A percentile compares a stretch with the other conserved stretches of the same genome.
Evolutionary conservation across 1,284 basidiomycete species (phyloP).

Genomic region (Bjerkandera adusta): DNA sequence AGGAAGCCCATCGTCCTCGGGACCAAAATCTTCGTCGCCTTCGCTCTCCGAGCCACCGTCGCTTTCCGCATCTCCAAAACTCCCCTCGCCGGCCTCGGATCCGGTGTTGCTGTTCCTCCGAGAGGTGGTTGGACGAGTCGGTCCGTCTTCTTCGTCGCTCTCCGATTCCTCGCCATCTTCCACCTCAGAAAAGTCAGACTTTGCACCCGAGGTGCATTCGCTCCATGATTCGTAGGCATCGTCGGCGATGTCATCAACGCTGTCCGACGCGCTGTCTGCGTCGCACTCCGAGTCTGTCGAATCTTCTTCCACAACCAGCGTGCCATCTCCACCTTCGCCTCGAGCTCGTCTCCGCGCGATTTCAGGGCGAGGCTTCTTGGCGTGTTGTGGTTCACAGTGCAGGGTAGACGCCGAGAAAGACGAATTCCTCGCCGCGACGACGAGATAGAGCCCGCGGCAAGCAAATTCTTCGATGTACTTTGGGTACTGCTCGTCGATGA

Average conservation of each 20-base stretch:
- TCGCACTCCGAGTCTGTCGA: not conserved
- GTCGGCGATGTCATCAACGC: not conserved
- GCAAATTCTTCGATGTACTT: not conserved
- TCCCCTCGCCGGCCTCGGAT: too few relatives aligned
- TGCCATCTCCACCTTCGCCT: not conserved
- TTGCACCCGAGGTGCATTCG: not conserved
- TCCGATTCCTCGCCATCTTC: not conserved
- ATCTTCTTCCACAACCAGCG: too few relatives aligned
- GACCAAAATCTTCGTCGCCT: not conserved
- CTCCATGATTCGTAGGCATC: conserved; percentile 6
- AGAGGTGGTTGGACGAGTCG: too few relatives aligned
- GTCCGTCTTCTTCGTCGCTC: not conserved
- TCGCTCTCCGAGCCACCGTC: not conserved
- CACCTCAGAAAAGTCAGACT: not conserved
- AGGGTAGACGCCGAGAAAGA: too few relatives aligned
- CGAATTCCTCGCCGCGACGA: too few relatives aligned
- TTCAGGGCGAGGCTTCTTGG: not conserved
- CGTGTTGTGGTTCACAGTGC: too few relatives aligned
- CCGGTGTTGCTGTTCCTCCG: too few relatives aligned
- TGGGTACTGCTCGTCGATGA: not conserved
- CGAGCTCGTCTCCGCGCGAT: not conserved
- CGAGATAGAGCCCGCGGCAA: not conserved
- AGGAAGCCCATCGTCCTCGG: not conserved
- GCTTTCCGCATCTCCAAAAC: too few relatives aligned
- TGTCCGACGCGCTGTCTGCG: not conserved